Conservation (phyloP, 2,329 filamentous ascomycete genomes). For the Knufia petricola region DNA sequence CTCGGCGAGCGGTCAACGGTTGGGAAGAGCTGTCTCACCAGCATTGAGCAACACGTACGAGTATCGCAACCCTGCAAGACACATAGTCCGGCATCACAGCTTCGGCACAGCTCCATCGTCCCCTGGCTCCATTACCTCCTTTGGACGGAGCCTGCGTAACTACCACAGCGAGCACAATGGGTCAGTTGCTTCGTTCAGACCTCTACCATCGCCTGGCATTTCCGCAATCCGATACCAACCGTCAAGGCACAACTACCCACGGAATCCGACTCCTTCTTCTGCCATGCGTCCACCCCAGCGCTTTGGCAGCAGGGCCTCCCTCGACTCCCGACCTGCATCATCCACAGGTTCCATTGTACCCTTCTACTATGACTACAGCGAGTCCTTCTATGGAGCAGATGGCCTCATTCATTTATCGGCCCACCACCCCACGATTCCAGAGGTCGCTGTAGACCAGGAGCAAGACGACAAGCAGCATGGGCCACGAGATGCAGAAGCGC, state of each 20-base stretch:
- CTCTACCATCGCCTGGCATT: conserved; percentile 18
- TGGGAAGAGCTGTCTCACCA: not conserved
- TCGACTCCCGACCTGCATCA: conserved; percentile 8
- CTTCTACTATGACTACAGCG: conserved; percentile 24
- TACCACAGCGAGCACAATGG: conserved; percentile 18
- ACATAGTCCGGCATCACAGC: conserved; percentile 13
- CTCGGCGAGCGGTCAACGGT: not conserved
- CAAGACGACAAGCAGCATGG: too few species aligned
- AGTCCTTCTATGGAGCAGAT: conserved; percentile 16
- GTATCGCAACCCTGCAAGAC: conserved; percentile 2
- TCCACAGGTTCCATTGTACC: conserved; percentile 20
- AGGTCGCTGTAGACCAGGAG: conserved; percentile 3
- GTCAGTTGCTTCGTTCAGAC: conserved; percentile 16
- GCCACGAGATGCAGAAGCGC: not conserved
- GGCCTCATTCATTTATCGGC: conserved; percentile 11
- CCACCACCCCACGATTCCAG: conserved; percentile 14
- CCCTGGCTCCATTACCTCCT: conserved; percentile 12
- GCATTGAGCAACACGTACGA: conserved; percentile 5
- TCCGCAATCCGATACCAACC: not conserved
- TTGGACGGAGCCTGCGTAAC: conserved; percentile 1
- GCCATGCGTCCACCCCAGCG: not conserved
- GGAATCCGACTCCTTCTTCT: not conserved
- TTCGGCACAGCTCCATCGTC: conserved; percentile 19
- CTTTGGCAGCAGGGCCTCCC: not conserved
- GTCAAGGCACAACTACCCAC: not conserved